Percentiles rank a stretch among this genome's conserved stretches.
Conservation (phyloP, 768 basidiomycete genomes). For the Stropharia rugosoannulata region DNA sequence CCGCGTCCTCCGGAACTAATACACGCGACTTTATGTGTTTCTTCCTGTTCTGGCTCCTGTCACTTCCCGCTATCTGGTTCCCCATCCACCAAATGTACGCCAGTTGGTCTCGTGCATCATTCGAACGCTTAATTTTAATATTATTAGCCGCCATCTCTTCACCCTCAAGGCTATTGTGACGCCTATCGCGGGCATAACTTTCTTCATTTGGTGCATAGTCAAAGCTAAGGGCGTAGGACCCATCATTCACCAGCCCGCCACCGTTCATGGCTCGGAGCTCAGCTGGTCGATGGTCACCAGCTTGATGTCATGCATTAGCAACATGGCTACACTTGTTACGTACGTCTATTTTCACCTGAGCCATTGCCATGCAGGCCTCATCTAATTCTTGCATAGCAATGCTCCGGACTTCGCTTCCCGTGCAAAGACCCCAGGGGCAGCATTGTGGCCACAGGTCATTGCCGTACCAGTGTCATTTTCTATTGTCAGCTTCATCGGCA, state of each 20-base stretch:
- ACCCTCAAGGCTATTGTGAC: slow-evolving; percentile 74
- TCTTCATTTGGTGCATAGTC: slow-evolving; percentile 77
- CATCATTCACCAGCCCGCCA: slow-evolving; percentile 64
- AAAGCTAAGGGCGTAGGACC: slow-evolving; percentile 79
- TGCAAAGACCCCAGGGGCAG: slow-evolving; percentile 53
- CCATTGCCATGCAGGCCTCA: not conserved
- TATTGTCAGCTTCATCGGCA: slow-evolving; percentile 75
- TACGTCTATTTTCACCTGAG: slow-evolving; percentile 27
- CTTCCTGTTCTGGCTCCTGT: slow-evolving; percentile 85
- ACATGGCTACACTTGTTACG: slow-evolving; percentile 75
- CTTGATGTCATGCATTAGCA: slow-evolving; percentile 78
- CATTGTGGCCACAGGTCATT: slow-evolving; percentile 64
- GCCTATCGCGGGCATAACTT: slow-evolving; percentile 66
- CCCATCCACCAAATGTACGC: slow-evolving; percentile 78
- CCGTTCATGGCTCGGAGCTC: slow-evolving; percentile 62
- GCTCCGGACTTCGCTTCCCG: slow-evolving; percentile 78
- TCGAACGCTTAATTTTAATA: slow-evolving; percentile 3
- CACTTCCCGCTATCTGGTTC: slow-evolving; percentile 79
- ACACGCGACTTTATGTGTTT: slow-evolving; percentile 79
- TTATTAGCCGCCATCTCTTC: slow-evolving; percentile 69
- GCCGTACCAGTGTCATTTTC: slow-evolving; percentile 74
- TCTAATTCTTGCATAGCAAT: slow-evolving; percentile 40
- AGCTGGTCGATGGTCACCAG: slow-evolving; percentile 76
- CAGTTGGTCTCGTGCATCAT: slow-evolving; percentile 8
- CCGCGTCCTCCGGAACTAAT: slow-evolving; percentile 71